A percentile compares a stretch with the other conserved stretches of the same genome.
Evolutionary conservation across 495 filamentous ascomycete species (phyloP).

Genomic region (Lasiosphaeria miniovina): DNA sequence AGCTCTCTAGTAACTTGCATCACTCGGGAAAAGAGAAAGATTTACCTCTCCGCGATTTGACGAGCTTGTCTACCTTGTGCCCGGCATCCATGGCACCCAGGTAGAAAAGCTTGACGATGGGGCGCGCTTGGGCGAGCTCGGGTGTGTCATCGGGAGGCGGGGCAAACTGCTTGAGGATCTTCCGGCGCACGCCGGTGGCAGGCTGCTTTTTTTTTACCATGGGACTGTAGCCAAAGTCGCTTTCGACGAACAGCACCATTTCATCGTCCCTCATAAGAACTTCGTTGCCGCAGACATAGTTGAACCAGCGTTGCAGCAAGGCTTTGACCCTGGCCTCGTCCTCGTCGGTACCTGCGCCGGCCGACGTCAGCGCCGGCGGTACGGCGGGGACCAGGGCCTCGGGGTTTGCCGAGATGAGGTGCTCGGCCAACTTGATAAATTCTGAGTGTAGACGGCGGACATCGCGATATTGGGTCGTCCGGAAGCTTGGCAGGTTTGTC

Average conservation of each 20-base stretch:
- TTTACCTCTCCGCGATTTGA: constrained; percentile 87
- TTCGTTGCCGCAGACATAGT: constrained; percentile 85
- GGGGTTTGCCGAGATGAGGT: constrained; percentile 91
- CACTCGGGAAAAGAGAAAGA: neutral
- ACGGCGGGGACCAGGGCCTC: constrained; percentile 98
- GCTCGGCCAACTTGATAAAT: constrained; percentile 90
- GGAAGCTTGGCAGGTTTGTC: constrained; percentile 97
- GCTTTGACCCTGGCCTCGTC: constrained; percentile 88
- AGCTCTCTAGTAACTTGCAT: neutral
- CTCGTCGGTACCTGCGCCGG: constrained; percentile 94
- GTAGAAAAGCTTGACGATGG: constrained; percentile 93
- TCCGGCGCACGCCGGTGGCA: constrained; percentile 89
- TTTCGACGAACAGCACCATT: constrained; percentile 94
- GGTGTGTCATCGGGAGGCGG: constrained; percentile 97
- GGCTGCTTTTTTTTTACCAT: constrained; percentile 95
- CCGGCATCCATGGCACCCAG: constrained; percentile 90
- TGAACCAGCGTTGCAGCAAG: constrained; percentile 91
- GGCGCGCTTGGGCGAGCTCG: constrained; percentile 83
- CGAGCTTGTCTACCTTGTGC: constrained; percentile 91
- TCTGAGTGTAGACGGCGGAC: constrained; percentile 93
- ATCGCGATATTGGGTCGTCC: constrained; percentile 96
- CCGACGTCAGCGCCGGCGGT: constrained; percentile 83
- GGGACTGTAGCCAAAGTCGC: constrained; percentile 96
- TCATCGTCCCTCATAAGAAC: constrained; percentile 93
- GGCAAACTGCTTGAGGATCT: constrained; percentile 97